A percentile compares a stretch with the other conserved stretches of the same genome.
Evolutionary conservation across 768 basidiomycete species (phyloP).

Genomic region (Vararia minispora): DNA sequence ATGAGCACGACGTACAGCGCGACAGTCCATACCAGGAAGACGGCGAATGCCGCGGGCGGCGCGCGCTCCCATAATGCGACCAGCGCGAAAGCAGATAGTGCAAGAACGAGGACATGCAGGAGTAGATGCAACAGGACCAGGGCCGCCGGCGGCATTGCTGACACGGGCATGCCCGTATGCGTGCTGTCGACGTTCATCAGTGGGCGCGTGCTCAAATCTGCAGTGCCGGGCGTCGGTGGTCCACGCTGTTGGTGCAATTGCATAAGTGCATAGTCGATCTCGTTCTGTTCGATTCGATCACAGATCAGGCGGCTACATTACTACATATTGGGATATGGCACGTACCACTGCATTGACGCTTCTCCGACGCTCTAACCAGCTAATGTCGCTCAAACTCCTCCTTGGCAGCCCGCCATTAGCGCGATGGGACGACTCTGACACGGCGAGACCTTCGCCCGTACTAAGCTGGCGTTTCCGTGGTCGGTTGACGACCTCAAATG

Average conservation of each 20-base stretch:
- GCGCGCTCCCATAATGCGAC: slow-evolving; percentile 48
- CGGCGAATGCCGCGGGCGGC: slow-evolving; percentile 41
- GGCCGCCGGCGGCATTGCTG: slow-evolving; percentile 27
- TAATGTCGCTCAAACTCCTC: slow-evolving; percentile 60
- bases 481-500: slow-evolving; percentile 41
- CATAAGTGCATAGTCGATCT: slow-evolving; percentile 58
- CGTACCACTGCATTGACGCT: slow-evolving; percentile 62
- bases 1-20: slow-evolving; percentile 47
- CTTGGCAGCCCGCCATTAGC: slow-evolving; percentile 31
- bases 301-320: too few relatives aligned
- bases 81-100: slow-evolving; percentile 44
- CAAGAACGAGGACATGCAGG: slow-evolving; percentile 48
- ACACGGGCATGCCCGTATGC: too few relatives aligned
- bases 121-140: slow-evolving; percentile 35
- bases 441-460: slow-evolving; percentile 28
- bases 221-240: slow-evolving; percentile 40
- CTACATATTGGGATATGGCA: slow-evolving; percentile 8
- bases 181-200: too few relatives aligned
- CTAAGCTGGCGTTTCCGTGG: slow-evolving; percentile 44
- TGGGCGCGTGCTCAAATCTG: slow-evolving; percentile 34
- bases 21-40: slow-evolving; percentile 53
- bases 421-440: slow-evolving; percentile 28
- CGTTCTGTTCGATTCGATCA: slow-evolving; percentile 35
- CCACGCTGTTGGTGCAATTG: slow-evolving; percentile 38
- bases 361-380: slow-evolving; percentile 68